Evolutionary conservation across 2,329 filamentous ascomycete species (phyloP).

Genomic region (Rhinocladiella similis): DNA sequence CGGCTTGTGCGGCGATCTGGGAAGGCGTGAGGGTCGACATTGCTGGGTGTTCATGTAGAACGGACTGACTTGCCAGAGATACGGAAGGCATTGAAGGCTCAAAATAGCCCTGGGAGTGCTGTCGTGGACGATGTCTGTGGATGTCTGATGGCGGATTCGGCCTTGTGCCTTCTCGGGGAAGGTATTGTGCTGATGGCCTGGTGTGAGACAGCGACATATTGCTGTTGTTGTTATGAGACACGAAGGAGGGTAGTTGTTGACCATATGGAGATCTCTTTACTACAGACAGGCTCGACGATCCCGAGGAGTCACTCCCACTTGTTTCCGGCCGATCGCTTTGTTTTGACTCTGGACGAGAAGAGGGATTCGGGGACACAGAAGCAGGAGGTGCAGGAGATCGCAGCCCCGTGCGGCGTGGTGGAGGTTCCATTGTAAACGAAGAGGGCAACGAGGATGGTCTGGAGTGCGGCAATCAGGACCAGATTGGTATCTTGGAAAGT

Average conservation of each 20-base stretch:
- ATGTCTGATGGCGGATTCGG: conserved; percentile 36
- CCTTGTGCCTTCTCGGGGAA: conserved; percentile 41
- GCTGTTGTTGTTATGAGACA: conserved; percentile 33
- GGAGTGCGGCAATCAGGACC: no score
- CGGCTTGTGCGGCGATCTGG: conserved; percentile 66
- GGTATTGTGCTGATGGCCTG: conserved; percentile 38
- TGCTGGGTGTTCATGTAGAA: conserved; percentile 37
- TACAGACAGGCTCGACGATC: conserved; percentile 45
- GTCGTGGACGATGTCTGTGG: conserved; percentile 45
- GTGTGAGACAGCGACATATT: conserved; percentile 37
- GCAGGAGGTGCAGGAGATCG: conserved; percentile 27
- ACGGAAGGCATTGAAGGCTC: conserved; percentile 63
- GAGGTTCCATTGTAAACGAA: conserved; percentile 13
- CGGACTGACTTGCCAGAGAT: conserved; percentile 37
- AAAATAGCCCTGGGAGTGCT: conserved; percentile 67
- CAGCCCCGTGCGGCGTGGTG: conserved; percentile 23
- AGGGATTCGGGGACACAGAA: conserved; percentile 27
- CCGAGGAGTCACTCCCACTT: conserved; percentile 49
- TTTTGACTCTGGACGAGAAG: conserved; percentile 25
- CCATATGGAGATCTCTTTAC: conserved; percentile 41
- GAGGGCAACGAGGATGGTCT: neutral
- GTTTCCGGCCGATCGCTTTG: conserved; percentile 39
- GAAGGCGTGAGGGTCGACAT: conserved; percentile 56
- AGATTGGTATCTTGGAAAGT: no score
- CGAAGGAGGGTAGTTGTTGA: conserved; percentile 32